Conservation (phyloP, 164 flowering plant species). For the Platanus orientalis region DNA sequence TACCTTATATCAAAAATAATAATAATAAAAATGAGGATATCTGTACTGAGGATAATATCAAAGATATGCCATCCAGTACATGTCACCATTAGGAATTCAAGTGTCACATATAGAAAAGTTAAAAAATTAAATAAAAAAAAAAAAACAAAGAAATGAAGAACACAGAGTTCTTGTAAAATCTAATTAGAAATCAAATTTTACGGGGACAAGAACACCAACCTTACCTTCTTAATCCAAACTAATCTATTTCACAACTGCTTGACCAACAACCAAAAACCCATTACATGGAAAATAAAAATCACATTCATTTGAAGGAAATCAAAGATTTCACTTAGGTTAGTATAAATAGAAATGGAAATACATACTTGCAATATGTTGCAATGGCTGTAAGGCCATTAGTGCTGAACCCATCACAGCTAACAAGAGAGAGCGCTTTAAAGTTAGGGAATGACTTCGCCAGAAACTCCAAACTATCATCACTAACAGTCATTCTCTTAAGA, state of each 20-base stretch:
- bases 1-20: no score
- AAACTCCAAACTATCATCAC: conserved; percentile 69
- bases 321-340: no score
- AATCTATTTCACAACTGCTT: no score
- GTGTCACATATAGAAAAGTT: conserved; percentile 18
- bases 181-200: no score
- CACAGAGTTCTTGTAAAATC: no score
- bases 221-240: no score
- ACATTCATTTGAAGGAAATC: no score
- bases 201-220: no score
- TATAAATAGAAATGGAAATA: background rate
- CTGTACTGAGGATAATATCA: conserved; percentile 16
- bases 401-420: conserved; percentile 81
- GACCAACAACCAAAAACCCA: no score
- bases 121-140: no score
- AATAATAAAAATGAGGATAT: background rate
- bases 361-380: conserved; percentile 72
- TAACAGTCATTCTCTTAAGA: conserved; percentile 63
- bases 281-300: no score
- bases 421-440: conserved; percentile 53
- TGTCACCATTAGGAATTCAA: conserved; percentile 16
- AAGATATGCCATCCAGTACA: conserved; percentile 24
- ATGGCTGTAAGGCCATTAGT: conserved; percentile 67
- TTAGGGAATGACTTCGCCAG: conserved; percentile 42
- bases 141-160: no score